Evolutionary conservation across 495 filamentous ascomycete species (phyloP).

Genomic region (Xylaria grammica): DNA sequence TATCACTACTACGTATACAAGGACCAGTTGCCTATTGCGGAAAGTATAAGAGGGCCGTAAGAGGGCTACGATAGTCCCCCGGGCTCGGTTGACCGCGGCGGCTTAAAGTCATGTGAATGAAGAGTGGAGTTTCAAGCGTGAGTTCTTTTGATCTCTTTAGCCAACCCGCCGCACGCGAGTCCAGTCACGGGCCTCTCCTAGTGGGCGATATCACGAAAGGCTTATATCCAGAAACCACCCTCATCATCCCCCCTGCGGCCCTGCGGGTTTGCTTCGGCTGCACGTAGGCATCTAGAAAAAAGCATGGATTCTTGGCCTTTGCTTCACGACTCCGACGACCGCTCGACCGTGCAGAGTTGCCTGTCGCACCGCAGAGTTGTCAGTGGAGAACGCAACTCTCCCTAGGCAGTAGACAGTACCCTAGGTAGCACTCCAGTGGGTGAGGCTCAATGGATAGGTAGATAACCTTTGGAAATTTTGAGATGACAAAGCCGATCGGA

Average conservation of each 20-base stretch:
- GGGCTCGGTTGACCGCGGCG: slow-evolving; percentile 36
- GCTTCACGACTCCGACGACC: not conserved
- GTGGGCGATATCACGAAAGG: slow-evolving; percentile 1
- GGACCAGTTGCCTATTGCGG: slow-evolving; percentile 17
- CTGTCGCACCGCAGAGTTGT: not conserved
- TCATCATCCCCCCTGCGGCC: not conserved
- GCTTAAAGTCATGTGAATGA: slow-evolving; percentile 36
- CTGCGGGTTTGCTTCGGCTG: slow-evolving; percentile 10
- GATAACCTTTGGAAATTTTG: slow-evolving; percentile 14
- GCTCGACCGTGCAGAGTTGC: not conserved
- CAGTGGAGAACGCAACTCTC: no score
- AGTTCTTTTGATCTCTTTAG: not conserved
- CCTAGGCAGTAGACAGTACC: no score
- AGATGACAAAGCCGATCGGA: not conserved
- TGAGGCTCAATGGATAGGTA: slow-evolving; percentile 15
- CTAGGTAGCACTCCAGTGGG: no score
- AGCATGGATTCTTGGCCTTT: not conserved
- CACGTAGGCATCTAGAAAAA: slow-evolving; percentile 1
- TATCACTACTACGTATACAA: slow-evolving; percentile 7
- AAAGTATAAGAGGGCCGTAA: not conserved
- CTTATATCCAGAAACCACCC: not conserved
- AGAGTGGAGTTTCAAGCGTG: slow-evolving; percentile 22
- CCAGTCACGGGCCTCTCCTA: not conserved
- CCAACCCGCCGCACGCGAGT: slow-evolving; percentile 1
- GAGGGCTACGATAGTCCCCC: slow-evolving; percentile 8